phyloP scores from a whole-genome alignment of 2,329 filamentous ascomycete species.

The Penicillium sp. region DNA sequence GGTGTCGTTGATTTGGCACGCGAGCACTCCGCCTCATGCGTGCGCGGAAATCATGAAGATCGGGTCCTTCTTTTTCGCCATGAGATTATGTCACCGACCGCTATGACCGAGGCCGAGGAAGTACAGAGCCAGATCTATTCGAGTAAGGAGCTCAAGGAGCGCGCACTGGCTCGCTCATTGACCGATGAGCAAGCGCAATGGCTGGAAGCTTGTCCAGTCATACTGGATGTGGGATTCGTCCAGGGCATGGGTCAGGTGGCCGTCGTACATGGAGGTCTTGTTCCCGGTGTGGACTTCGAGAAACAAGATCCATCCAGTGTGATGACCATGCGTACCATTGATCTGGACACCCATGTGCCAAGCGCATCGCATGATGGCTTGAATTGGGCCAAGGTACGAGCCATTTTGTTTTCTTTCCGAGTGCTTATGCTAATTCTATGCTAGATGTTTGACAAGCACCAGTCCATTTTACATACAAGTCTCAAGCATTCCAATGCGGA shows the following conservation, averaged over 20 bases:
- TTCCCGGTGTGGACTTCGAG: slow-evolving; percentile 70
- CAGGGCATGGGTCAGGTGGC: slow-evolving; percentile 63
- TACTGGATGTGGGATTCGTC: slow-evolving; percentile 69
- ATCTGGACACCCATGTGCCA: slow-evolving; percentile 61
- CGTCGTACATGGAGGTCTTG: slow-evolving; percentile 82
- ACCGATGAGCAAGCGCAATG: slow-evolving; percentile 64
- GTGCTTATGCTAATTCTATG: neutral
- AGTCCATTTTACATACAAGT: slow-evolving; percentile 31
- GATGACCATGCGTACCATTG: slow-evolving; percentile 89
- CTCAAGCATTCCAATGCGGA: slow-evolving; percentile 17
- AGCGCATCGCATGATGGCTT: slow-evolving; percentile 55
- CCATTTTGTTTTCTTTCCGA: slow-evolving; percentile 5
- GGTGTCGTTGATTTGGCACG: slow-evolving; percentile 77
- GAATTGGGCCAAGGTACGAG: slow-evolving; percentile 63
- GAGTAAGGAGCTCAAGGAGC: slow-evolving; percentile 38
- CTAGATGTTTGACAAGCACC: slow-evolving; percentile 54
- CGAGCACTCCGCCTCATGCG: slow-evolving; percentile 71
- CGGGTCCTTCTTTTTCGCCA: slow-evolving; percentile 69
- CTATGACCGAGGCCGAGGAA: slow-evolving; percentile 14
- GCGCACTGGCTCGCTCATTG: slow-evolving; percentile 58
- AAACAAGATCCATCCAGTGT: slow-evolving; percentile 75
- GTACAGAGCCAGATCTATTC: slow-evolving; percentile 31
- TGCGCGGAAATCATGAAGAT: slow-evolving; percentile 94
- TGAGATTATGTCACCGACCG: slow-evolving; percentile 37
- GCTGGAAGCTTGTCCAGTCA: slow-evolving; percentile 72